phyloP scores from a whole-genome alignment of 192 early-diverging fungal species.

The Ambispora gerdemannii region DNA sequence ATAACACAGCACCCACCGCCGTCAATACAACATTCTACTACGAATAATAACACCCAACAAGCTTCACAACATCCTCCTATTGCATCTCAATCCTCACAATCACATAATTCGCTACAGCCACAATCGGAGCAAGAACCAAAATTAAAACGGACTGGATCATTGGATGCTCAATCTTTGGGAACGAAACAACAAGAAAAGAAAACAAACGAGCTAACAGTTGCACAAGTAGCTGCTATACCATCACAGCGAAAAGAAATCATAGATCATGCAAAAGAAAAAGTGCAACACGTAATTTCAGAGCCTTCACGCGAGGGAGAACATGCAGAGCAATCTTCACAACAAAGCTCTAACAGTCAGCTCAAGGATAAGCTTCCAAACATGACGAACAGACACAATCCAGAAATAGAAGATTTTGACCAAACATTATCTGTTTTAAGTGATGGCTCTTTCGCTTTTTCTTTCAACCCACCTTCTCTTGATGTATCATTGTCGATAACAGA shows the following conservation, averaged over 20 bases:
- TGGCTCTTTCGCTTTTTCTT: conserved; percentile 28
- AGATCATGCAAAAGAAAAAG: conserved; percentile 20
- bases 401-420: conserved; percentile 25
- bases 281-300: conserved; percentile 20
- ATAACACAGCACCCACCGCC: conserved; percentile 23
- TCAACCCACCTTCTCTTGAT: conserved; percentile 6
- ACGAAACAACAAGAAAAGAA: conserved; percentile 19
- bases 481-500: neutral
- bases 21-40: conserved; percentile 15
- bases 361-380: neutral
- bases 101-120: conserved; percentile 14
- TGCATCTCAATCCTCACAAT: conserved; percentile 28
- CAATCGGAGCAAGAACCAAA: conserved; percentile 11
- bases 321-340: neutral
- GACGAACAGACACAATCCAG: neutral
- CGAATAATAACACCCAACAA: conserved; percentile 31
- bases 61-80: conserved; percentile 34
- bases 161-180: conserved; percentile 19
- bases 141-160: conserved; percentile 16
- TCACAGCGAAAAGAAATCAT: conserved; percentile 25
- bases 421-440: conserved; percentile 27
- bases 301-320: conserved; percentile 26
- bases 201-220: neutral
- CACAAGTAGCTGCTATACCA: neutral
- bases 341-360: neutral